Base-by-base conservation (phyloP, 225 moss, liverwort and hornwort species). In the Straminergon stramineum region DNA sequence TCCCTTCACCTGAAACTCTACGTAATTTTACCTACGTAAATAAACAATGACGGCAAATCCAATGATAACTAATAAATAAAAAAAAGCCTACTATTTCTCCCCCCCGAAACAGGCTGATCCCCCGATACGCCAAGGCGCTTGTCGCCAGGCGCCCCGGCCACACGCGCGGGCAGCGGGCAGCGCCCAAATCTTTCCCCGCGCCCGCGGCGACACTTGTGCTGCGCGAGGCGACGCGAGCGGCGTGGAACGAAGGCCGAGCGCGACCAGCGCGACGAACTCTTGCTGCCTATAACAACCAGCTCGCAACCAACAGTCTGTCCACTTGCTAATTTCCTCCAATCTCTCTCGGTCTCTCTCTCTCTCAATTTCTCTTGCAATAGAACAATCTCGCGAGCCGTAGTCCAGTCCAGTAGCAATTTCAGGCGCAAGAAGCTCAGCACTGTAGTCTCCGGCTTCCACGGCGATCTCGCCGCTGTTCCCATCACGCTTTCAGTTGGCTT, bases 181-280 rank as follows among this genome's bases (percentile, higher is more conserved):
- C 7, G 4, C 24, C 37, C 8, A 22, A 74, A 63, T 17, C 5
- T 82, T 88, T 74, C 3, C 34, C 30, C 81, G 60, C 62, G 63
- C 73, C 62, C 74, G 82, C 58, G 82, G 88, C 88, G 88, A 88
- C 88, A 88, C 88, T 88, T 88, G 82, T 82, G 88, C 88, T 74
- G 82, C 88, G 88, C 74, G 83, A 82, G 74, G 82, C 88, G 88
- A 88, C 74, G 87, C 87, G 81, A 69, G n/a, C 14, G 43, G 26
- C 60, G 19, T 60, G 61, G 1, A 81, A 30, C 13, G 58, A 81
- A 41, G 60, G 30, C 80, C 60, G 58, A 57, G 39, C 58, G 17
- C 79, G 57, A 57, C 39, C 11, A 79, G 79, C 37, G 79, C 80
- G 31, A 41, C 70, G 45, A 48, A 27, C 66, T 52, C 37, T 43